Evolutionary conservation across 345 rosid species (phyloP), one percentile per base, ranked within the genome.

Genomic region (Luvunga scandens): DNA sequence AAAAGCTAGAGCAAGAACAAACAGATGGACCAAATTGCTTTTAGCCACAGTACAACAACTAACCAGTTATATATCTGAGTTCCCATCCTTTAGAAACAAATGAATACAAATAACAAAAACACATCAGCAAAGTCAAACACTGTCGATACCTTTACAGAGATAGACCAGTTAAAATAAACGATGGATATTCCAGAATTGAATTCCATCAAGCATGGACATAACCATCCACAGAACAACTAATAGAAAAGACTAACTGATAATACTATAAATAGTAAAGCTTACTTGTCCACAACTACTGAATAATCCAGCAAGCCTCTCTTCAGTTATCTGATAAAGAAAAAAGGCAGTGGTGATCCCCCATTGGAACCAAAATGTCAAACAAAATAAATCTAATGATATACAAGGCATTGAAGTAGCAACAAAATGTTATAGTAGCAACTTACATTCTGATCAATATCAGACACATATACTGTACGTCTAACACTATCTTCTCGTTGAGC

Each of bases 221-320:
- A 18, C 28, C 16, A 30, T 28, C 9, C 33, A 71, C 22, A 31
- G 27, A 28, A 24, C 38, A 65, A 9, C 71, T 36, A 36, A 69
- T 42, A 39, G 9, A 4, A 59, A 65, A 16, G 19, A 18, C 27
- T 56, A 57, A 79, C 6, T 2, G n/a, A 24, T 33, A 70, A 66
- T 62, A 13, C 70, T 38, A 55, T n/a, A 55, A 78, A 63, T 9
- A 68, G 27, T 53, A 70, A 50, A 78, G 81, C 93, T 90, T 85
- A 94, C 97, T 75, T 91, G 95, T 79, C 97, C 98, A 68, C 94
- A 94, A 77, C 71, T 81, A 81, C 89, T 87, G 81, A 94, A 94
- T 79, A 94, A 79, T 68, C 82, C 92, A 83, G 98, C 98, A 85
- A 94, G 92, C 83, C 82, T 86, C 85, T 94, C 98, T 88, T 94